A percentile compares a stretch with the other conserved stretches of the same genome.
Evolutionary conservation across 169 alveolate species (phyloP).

Genomic region (Plasmodium vinckei): DNA sequence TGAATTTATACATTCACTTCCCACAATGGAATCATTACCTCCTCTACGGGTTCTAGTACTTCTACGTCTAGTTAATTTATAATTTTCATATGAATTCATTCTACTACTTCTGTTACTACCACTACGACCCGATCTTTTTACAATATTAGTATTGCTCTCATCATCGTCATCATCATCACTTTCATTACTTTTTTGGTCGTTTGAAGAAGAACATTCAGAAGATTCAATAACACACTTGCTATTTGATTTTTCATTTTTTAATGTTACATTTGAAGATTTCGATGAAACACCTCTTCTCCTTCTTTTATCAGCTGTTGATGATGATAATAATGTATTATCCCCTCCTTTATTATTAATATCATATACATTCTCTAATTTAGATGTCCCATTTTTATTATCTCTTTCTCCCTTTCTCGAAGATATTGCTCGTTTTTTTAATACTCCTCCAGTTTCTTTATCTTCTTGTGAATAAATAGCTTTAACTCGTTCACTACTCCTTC

Average conservation of each 20-base stretch:
- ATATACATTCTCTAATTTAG: neutral
- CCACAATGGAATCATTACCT: conserved; percentile 7
- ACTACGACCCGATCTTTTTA: conserved; percentile 1
- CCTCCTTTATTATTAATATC: neutral
- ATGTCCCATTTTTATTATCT: neutral
- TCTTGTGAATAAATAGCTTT: conserved; percentile 12
- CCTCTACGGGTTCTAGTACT: conserved; percentile 20
- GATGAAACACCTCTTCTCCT: too few relatives aligned
- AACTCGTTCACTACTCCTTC: conserved; percentile 44
- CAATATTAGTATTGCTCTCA: neutral
- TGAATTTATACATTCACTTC: neutral
- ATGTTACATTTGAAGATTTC: neutral
- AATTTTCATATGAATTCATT: neutral
- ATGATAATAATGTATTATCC: neutral
- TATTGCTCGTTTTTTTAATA: neutral
- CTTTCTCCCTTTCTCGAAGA: neutral
- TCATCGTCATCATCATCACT: conserved; percentile 16
- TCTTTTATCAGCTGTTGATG: conserved; percentile 1
- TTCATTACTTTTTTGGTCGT: conserved; percentile 13
- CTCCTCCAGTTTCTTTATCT: conserved; percentile 15
- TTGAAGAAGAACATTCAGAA: conserved; percentile 36
- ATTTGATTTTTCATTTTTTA: conserved; percentile 5
- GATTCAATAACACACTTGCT: neutral
- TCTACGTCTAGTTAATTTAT: conserved; percentile 8
- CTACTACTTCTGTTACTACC: conserved; percentile 27